Evolutionary conservation across 352 stramenopile genomes (phyloP).

Genomic region (Phytophthora rubi): DNA sequence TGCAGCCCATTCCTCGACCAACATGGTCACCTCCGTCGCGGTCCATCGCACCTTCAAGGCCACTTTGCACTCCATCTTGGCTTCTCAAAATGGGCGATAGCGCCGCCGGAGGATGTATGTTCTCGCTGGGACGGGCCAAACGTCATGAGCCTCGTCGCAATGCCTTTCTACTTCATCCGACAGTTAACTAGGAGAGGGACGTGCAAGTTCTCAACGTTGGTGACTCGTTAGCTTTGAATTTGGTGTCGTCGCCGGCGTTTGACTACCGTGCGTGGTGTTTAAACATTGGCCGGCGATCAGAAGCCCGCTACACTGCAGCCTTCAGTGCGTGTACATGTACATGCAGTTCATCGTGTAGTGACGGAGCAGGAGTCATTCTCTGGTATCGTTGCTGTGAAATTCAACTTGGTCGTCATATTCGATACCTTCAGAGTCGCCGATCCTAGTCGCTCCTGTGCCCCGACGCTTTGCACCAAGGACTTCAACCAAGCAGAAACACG

Average conservation of each 20-base stretch:
- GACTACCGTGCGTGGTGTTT: not conserved
- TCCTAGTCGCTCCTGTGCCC: not conserved
- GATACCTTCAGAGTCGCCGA: not conserved
- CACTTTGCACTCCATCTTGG: constrained; percentile 16
- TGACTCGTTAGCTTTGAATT: not conserved
- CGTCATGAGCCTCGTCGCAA: not conserved
- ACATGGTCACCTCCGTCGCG: constrained; percentile 11
- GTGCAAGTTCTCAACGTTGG: not conserved
- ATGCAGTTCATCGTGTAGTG: not conserved
- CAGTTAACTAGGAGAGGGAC: constrained; percentile 1
- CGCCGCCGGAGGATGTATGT: not conserved
- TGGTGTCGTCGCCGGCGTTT: not conserved
- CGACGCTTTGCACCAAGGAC: not conserved
- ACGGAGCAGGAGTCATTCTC: not conserved
- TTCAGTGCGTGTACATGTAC: too few species aligned
- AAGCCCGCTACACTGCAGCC: too few species aligned
- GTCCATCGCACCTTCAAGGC: constrained; percentile 31
- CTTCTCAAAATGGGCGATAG: not conserved
- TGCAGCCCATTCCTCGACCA: constrained; percentile 27
- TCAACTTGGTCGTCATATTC: not conserved
- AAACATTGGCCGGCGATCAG: not conserved
- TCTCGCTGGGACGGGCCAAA: constrained; percentile 2
- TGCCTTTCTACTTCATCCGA: not conserved
- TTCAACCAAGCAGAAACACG: constrained; percentile 5
- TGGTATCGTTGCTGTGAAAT: not conserved